These are phyloP conservation scores for Cercis canadensis DNA, from an alignment of 306 rosid genomes.

Conservation along the genomic window DNA sequence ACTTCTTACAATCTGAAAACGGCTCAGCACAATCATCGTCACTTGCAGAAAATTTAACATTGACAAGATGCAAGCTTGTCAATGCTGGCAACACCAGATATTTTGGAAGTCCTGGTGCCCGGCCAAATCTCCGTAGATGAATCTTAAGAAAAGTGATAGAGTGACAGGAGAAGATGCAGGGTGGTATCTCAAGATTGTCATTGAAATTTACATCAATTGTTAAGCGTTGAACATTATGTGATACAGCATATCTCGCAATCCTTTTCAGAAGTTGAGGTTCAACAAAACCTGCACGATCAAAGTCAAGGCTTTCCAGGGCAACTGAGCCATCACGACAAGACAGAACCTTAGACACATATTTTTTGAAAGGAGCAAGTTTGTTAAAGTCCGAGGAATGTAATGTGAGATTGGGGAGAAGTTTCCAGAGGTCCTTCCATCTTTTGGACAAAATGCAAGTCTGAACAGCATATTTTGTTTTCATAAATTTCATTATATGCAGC, in stretches of 20 bases:
- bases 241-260: conserved; percentile 15
- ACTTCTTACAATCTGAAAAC: no score
- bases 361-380: not conserved
- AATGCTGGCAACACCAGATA: not conserved
- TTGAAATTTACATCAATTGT: no score
- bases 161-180: not conserved
- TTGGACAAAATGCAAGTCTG: conserved; percentile 28
- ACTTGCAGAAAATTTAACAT: conserved; percentile 8
- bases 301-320: conserved; percentile 16
- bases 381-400: conserved; percentile 19
- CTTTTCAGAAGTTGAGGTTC: not conserved
- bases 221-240: no score
- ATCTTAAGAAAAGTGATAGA: conserved; percentile 37
- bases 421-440: conserved; percentile 36
- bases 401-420: not conserved
- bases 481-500: conserved; percentile 32
- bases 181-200: no score
- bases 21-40: no score
- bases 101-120: conserved; percentile 18
- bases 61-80: conserved; percentile 1
- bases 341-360: conserved; percentile 16
- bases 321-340: not conserved
- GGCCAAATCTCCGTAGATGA: not conserved
- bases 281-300: conserved; percentile 12
- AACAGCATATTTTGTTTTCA: conserved; percentile 34